Conservation (phyloP, 106 monocot genomes). For the Chionographis japonica region DNA sequence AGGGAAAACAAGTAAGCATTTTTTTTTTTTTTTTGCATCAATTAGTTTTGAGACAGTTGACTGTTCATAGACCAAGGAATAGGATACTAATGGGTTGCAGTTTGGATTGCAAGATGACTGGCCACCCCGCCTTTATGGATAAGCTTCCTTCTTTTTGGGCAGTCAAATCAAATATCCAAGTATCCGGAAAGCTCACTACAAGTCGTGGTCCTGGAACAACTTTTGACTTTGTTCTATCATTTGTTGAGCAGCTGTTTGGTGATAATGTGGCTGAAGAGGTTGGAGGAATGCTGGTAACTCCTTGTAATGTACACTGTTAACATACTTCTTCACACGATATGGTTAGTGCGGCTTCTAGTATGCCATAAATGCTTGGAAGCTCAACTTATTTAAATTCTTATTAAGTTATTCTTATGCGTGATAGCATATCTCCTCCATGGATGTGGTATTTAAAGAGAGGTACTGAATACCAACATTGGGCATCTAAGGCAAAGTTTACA, state of each 20-base stretch:
- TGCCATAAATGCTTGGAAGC: too few relatives aligned
- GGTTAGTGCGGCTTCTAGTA: too few relatives aligned
- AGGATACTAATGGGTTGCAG: neutral
- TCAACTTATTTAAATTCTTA: too few relatives aligned
- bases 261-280: conserved; percentile 51
- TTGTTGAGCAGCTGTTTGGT: conserved; percentile 87
- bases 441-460: too few relatives aligned
- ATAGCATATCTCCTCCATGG: too few relatives aligned
- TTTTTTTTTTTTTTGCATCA: neutral
- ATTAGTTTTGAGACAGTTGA: neutral
- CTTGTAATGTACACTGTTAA: neutral
- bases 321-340: too few relatives aligned
- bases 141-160: conserved; percentile 78
- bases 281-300: conserved; percentile 50
- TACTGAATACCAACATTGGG: too few relatives aligned
- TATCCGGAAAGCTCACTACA: conserved; percentile 88
- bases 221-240: conserved; percentile 83
- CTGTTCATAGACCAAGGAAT: neutral
- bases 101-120: conserved; percentile 62
- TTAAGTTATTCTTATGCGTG: too few relatives aligned
- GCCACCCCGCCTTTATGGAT: conserved; percentile 89
- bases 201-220: conserved; percentile 94
- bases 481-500: too few relatives aligned
- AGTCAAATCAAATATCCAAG: conserved; percentile 77
- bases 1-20: conserved; percentile 61